These are phyloP conservation scores for Pachyrhizus erosus DNA, from an alignment of 306 rosid genomes.

Conservation along the genomic window DNA sequence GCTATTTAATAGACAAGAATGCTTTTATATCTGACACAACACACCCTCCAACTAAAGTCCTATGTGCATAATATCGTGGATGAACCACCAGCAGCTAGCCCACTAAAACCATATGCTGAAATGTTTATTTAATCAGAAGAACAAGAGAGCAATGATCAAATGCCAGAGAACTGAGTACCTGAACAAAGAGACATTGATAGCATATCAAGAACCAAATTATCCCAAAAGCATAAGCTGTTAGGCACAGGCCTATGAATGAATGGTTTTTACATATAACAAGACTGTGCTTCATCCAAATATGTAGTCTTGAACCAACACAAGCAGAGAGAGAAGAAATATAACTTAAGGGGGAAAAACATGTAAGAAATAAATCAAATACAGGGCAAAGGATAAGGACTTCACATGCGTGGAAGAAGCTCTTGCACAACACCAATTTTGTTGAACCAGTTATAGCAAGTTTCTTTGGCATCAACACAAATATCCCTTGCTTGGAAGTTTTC, in stretches of 20 bases:
- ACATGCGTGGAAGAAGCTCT: constrained; percentile 99
- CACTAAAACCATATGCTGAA: neutral
- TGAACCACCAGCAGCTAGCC: constrained; percentile 15
- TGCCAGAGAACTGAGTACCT: neutral
- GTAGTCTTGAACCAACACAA: constrained; percentile 36
- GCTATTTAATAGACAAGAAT: neutral
- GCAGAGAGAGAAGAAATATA: constrained; percentile 19
- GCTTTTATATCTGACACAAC: neutral
- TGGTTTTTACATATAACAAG: constrained; percentile 15
- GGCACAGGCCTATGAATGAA: neutral
- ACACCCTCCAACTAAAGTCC: neutral
- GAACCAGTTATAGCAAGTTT: constrained; percentile 97
- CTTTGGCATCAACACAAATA: constrained; percentile 82
- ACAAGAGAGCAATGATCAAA: constrained; percentile 13
- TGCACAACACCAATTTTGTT: constrained; percentile 89
- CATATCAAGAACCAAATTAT: constrained; percentile 30
- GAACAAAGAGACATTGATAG: constrained; percentile 5
- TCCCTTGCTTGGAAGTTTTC: constrained; percentile 70
- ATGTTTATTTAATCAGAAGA: constrained; percentile 18
- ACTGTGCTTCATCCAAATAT: neutral
- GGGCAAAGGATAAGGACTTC: constrained; percentile 46
- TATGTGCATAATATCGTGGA: neutral
- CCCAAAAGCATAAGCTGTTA: constrained; percentile 21
- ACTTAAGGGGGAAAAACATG: constrained; percentile 1
- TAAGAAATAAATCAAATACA: constrained; percentile 15